Evolutionary conservation across 495 filamentous ascomycete genomes (phyloP), one percentile per base, ranked within the genome.

Genomic region (Xylaria bambusicola): DNA sequence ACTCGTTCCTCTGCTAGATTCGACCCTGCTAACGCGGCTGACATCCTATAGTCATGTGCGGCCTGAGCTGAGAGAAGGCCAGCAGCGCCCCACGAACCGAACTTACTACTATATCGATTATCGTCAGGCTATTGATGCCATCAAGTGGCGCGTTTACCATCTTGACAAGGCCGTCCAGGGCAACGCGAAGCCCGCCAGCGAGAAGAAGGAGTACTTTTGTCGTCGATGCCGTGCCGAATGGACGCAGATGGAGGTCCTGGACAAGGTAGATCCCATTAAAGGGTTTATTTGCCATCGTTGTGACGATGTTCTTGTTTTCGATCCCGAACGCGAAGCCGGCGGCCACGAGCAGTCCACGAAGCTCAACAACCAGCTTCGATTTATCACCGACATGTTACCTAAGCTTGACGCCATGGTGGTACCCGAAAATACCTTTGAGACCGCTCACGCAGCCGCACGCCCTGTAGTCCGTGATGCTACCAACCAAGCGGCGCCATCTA

Each of bases 31-130:
- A 55, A 62, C 41, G 47, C 73, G 48, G 53, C 53, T 27, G 23
- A 31, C 58, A 67, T 55, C 56, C 17, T 49, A 10, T 67, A 91
- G 88, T 46, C 88, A 89, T 69, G 85, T 85, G n/a, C 87, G 93
- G 13, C 82, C 85, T 31, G 93, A 97, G 66, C 76, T 86, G 49
- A 86, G 85, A 45, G 88, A 91, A 60, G 91, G 90, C 29, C 88
- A 91, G 42, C 87, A 89, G 59, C 88, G 91, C 10, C 88, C 91
- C 2, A 84, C 88, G 42, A 89, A 87, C 67, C 85, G 89, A 42
- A 96, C 93, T 51, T 97, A 96, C 77, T 99, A 95, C 75, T 99
- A 89, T 75, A 91, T 99, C 75, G 91, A 97, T 67, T 92, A 94
- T 65, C 91, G 93, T 52, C 90, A 89, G 36, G 90, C 92, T 55